Conservation (phyloP, 305 asterid genomes). For the Fraxinus greggii region DNA sequence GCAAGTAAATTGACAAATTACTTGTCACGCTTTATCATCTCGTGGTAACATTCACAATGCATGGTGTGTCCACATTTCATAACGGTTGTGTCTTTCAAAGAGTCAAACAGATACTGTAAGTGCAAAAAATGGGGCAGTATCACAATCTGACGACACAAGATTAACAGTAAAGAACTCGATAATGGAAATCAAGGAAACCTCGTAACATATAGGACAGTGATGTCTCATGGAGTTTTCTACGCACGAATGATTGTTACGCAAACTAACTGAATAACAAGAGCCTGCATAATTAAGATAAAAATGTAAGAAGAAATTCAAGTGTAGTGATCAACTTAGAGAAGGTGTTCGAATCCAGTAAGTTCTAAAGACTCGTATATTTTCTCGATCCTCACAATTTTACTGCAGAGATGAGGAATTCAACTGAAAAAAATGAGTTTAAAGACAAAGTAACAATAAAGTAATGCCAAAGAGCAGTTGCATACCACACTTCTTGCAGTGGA, state of each 20-base stretch:
- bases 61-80: conserved; percentile 99
- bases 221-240: conserved; percentile 94
- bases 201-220: conserved; percentile 96
- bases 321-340: background rate
- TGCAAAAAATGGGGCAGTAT: conserved; percentile 17
- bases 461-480: conserved; percentile 22
- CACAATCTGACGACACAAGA: background rate
- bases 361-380: background rate
- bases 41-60: conserved; percentile 79
- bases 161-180: background rate
- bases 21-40: conserved; percentile 85
- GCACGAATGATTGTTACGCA: conserved; percentile 73
- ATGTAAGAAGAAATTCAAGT: background rate
- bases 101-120: conserved; percentile 79
- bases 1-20: conserved; percentile 31
- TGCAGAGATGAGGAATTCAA: no score
- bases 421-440: background rate
- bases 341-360: background rate
- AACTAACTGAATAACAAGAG: conserved; percentile 64
- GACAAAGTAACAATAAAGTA: background rate
- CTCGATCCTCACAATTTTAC: background rate
- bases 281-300: conserved; percentile 35
- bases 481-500: conserved; percentile 96
- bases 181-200: conserved; percentile 44
- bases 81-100: conserved; percentile 76